Evolutionary conservation across 306 rosid genomes (phyloP), one percentile per base, ranked within the genome.

Genomic region (Acacia crassicarpa): DNA sequence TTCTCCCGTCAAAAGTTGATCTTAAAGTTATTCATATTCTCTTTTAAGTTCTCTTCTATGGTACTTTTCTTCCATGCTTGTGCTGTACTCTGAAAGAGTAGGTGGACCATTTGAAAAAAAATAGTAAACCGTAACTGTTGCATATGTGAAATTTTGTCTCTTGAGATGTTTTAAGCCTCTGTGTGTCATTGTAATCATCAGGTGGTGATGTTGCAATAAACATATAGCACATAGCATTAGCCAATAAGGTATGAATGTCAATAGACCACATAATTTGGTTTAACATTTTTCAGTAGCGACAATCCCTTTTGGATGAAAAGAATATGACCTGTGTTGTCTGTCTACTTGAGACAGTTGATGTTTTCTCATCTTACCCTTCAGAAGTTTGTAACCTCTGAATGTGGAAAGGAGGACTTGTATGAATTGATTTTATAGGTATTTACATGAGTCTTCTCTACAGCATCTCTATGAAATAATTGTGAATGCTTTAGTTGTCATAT

Each of bases 281-380:
- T 32, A 30, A 61, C 35, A 58, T 67, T n/a, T 27, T 4, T 33
- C 25, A 44, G 40, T 78, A 38, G 41, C 44, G 65, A 62, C 46
- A 63, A 54, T 53, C 44, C 48, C 67, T 75, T 77, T 38, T 32
- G 45, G 45, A 62, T 71, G 49, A 73, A 61, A 61, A 76, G 48
- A 35, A 30, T 56, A 61, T 68, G 65, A 43, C 41, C 54, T 38
- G 69, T 43, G 63, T 11, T 10, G 48, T 27, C 9, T 70, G 48
- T 27, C 9, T 70, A 70, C 53, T 49, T 12, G 3, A 62, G 48
- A 72, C 70, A 40, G 49, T 72, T 83, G 61, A 70, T 77, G 45
- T 40, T 77, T 72, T 72, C n/a, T 49, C 22, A 72, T n/a, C 49
- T 32, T 32, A 27, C 63, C 25, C 51, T 74, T 49, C 38, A 22